Percentiles rank a stretch among this genome's conserved stretches.
Conservation (phyloP, 1,139 yeast species). For the Kodamaea derodonti region DNA sequence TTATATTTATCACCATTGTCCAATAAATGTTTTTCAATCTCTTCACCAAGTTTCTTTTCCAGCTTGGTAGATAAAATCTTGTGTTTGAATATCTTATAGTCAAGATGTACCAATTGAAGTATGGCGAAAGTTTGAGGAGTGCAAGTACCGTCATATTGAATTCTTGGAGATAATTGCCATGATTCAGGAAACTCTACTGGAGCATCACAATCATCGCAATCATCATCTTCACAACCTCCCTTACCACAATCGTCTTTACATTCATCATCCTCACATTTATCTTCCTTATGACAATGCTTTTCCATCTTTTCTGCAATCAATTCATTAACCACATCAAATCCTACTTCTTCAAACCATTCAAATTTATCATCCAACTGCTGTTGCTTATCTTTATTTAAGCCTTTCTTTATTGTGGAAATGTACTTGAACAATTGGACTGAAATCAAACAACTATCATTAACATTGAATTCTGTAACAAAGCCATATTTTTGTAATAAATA, state of each 20-base stretch:
- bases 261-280: constrained; percentile 13
- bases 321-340: constrained; percentile 44
- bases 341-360: constrained; percentile 61
- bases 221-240: constrained; percentile 11
- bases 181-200: constrained; percentile 16
- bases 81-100: constrained; percentile 14
- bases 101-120: constrained; percentile 15
- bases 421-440: constrained; percentile 49
- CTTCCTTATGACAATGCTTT: constrained; percentile 12
- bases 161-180: constrained; percentile 36
- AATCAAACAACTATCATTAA: constrained; percentile 54
- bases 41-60: constrained; percentile 11
- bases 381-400: constrained; percentile 19
- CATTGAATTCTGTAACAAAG: constrained; percentile 55
- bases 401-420: constrained; percentile 28
- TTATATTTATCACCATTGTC: constrained; percentile 4
- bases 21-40: constrained; percentile 10
- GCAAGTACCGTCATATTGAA: constrained; percentile 34
- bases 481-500: constrained; percentile 72
- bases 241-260: constrained; percentile 15
- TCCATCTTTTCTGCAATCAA: constrained; percentile 20
- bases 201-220: constrained; percentile 14
- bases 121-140: constrained; percentile 35
- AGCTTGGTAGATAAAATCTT: constrained; percentile 8
- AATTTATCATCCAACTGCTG: constrained; percentile 42